Conservation (phyloP, 257 asterid species). For the Linaria vulgaris region DNA sequence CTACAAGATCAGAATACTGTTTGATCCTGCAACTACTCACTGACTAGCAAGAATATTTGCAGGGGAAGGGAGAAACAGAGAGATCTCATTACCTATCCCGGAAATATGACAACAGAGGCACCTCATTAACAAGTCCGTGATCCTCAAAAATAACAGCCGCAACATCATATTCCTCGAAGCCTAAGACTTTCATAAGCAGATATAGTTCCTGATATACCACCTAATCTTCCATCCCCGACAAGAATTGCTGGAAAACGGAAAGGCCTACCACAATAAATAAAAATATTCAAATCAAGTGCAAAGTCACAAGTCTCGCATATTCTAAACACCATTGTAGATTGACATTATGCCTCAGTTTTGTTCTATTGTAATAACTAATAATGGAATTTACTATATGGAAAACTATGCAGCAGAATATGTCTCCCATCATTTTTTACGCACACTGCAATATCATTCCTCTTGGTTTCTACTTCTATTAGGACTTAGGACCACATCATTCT, state of each 20-base stretch:
- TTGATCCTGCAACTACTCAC: conserved; percentile 17
- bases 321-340: conserved; percentile 10
- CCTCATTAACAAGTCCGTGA: conserved; percentile 81
- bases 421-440: neutral
- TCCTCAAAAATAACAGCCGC: conserved; percentile 87
- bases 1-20: no score
- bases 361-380: neutral
- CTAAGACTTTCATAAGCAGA: conserved; percentile 89
- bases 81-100: conserved; percentile 52
- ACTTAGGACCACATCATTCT: neutral
- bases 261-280: conserved; percentile 54
- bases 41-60: conserved; percentile 18
- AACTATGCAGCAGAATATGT: neutral
- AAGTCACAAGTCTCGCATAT: conserved; percentile 3
- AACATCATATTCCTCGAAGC: conserved; percentile 91
- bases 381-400: neutral
- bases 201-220: conserved; percentile 98
- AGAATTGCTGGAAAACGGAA: conserved; percentile 91
- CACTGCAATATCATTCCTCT: conserved; percentile 9
- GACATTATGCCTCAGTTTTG: conserved; percentile 10
- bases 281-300: conserved; percentile 19
- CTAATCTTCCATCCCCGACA: conserved; percentile 95
- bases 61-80: neutral
- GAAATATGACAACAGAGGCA: conserved; percentile 67
- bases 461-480: neutral